Evolutionary conservation across 495 filamentous ascomycete species (phyloP), one percentile per base, ranked within the genome.

Genomic region (Thermothielavioides terrestris): DNA sequence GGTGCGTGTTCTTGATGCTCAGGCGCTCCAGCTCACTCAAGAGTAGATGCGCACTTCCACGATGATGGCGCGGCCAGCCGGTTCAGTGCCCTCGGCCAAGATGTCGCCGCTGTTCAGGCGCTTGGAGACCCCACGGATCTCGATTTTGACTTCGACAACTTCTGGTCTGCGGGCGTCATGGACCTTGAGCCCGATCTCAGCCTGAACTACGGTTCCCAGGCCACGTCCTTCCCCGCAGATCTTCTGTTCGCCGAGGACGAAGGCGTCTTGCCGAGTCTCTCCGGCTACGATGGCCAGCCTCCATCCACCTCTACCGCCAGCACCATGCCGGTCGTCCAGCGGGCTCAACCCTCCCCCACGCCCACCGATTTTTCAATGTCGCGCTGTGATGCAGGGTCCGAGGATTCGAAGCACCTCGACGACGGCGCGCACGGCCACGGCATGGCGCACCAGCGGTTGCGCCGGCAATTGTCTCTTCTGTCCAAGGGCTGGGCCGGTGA

Each of bases 71-170:
- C 22, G 2, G 11, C 14, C 4, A 31, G 14, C 21, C 17, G n/a
- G 11, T 43, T 50, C 39, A 17, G 27, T 17, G 0, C 40, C 1
- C 17, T 6, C 7, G 23, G 22, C 10, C 39, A 50, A 5, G 48
- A 37, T 37, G 39, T 5, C 3, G 20, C 39, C n/a, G 30, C 21
- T 54, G 44, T 56, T 72, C 25, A 72, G 73, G 59, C 65, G 63
- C 22, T 65, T 59, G 34, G 61, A 71, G 53, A 74, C 75, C 50
- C 59, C 44, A 73, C 74, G 71, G 64, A 65, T 43, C 67, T 79
- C 30, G 76, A 77, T 27, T 22, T 61, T 32, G 55, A 61, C 41
- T 37, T 59, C 11, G 59, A 61, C 17, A 42, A n/a, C n/a, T n/a
- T n/a, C 37, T 5, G 39, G 50, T 4, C 28, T 50, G 1, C 59